phyloP scores from a whole-genome alignment of 352 stramenopile species.

The Pelagophyceae sp. region DNA sequence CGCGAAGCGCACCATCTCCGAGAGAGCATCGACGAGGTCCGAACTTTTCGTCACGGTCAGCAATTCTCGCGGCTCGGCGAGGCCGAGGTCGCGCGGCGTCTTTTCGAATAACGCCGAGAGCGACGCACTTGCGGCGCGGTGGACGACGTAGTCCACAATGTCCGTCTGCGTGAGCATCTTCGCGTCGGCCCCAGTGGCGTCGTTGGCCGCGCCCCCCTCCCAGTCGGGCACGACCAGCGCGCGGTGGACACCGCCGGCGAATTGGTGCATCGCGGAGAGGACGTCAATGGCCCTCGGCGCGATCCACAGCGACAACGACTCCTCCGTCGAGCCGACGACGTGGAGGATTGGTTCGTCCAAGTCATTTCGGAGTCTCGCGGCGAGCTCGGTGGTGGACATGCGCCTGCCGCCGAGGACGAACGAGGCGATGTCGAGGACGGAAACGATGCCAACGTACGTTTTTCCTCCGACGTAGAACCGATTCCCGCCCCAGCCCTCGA shows the following conservation, averaged over 20 bases:
- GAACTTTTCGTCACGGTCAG: neutral
- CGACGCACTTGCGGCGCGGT: neutral
- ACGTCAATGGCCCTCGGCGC: neutral
- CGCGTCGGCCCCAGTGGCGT: too few species aligned
- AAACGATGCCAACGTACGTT: neutral
- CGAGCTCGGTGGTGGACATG: neutral
- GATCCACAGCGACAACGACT: neutral
- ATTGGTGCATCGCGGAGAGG: neutral
- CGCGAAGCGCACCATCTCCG: neutral
- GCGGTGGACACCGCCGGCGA: neutral
- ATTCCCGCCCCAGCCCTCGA: neutral
- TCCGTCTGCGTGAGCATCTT: neutral
- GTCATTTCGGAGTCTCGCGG: neutral
- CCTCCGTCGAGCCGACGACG: neutral
- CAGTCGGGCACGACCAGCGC: neutral
- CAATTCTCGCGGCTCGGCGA: neutral
- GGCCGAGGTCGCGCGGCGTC: neutral
- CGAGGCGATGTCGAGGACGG: neutral
- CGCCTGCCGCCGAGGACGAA: neutral
- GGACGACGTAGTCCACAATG: neutral
- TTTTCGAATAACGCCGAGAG: neutral
- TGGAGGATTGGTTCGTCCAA: neutral
- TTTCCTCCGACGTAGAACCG: neutral
- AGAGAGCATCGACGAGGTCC: neutral
- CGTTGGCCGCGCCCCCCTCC: too few species aligned